phyloP scores from a whole-genome alignment of 2,329 filamentous ascomycete genomes.

The Colletotrichum sp. region DNA sequence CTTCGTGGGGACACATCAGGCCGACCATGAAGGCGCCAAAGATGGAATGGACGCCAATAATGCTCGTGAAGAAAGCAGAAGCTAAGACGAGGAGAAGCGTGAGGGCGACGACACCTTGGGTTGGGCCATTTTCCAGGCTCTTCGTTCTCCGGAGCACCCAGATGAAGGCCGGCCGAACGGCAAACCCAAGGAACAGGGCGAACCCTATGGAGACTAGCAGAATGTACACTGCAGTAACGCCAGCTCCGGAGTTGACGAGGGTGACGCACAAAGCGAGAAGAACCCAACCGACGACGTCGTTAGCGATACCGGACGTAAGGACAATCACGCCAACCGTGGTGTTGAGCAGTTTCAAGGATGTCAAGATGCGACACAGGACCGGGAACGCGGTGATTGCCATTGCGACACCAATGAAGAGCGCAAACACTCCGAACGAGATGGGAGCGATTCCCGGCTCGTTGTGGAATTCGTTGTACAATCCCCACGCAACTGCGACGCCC shows the following conservation, averaged over 20 bases:
- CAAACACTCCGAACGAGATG: conserved; percentile 60
- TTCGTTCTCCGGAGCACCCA: conserved; percentile 76
- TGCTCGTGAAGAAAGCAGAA: conserved; percentile 85
- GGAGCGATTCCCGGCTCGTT: conserved; percentile 41
- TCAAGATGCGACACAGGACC: conserved; percentile 91
- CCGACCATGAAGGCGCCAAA: conserved; percentile 93
- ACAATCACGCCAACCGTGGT: conserved; percentile 89
- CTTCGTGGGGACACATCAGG: conserved; percentile 87
- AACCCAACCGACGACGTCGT: conserved; percentile 81
- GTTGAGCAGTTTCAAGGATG: conserved; percentile 83
- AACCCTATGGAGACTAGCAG: conserved; percentile 78
- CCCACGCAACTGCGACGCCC: conserved; percentile 80
- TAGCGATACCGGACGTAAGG: conserved; percentile 88
- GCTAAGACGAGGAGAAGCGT: conserved; percentile 80
- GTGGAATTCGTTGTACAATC: conserved; percentile 77
- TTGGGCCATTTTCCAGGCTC: conserved; percentile 85
- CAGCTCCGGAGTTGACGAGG: conserved; percentile 85
- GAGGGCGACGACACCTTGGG: conserved; percentile 81
- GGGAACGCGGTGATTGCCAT: conserved; percentile 90
- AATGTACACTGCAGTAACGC: conserved; percentile 84
- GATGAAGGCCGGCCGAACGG: conserved; percentile 75
- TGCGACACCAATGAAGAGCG: conserved; percentile 85
- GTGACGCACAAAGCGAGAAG: conserved; percentile 91
- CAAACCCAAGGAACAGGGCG: conserved; percentile 76
- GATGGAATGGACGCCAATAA: conserved; percentile 93